These are phyloP conservation scores for Fusarium heterosporum DNA, from an alignment of 2,329 filamentous ascomycete species.

Conservation along the genomic window DNA sequence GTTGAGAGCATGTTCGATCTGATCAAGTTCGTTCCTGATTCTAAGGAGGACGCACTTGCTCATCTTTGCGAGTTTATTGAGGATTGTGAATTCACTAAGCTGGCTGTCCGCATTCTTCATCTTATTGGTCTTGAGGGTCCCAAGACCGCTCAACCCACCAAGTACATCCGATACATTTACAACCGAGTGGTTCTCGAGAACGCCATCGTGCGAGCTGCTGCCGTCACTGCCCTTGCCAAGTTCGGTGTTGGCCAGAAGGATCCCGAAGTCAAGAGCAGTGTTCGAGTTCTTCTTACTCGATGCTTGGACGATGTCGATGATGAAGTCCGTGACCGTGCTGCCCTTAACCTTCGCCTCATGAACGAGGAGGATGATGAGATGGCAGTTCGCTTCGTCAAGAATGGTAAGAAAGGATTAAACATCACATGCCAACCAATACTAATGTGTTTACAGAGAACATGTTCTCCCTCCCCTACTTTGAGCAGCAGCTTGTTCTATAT, in stretches of 20 bases:
- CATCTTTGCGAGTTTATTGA: conserved; percentile 99
- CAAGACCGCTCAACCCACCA: conserved; percentile 94
- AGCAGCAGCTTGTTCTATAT: conserved; percentile 97
- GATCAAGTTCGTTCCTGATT: conserved; percentile 97
- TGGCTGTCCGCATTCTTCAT: conserved; percentile 94
- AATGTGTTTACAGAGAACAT: conserved; percentile 76
- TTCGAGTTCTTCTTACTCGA: conserved; percentile 89
- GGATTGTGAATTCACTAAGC: conserved; percentile 98
- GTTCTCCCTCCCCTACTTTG: conserved; percentile 93
- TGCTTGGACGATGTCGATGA: conserved; percentile 98
- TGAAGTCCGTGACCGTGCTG: conserved; percentile 95
- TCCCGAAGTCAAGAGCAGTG: conserved; percentile 94
- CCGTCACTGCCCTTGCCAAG: conserved; percentile 94
- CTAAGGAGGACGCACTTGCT: conserved; percentile 82
- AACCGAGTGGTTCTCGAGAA: conserved; percentile 98
- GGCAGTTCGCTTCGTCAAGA: conserved; percentile 90
- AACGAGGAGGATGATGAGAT: conserved; percentile 89
- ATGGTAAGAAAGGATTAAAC: conserved; percentile 66
- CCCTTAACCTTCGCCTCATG: conserved; percentile 92
- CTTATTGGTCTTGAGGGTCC: conserved; percentile 94
- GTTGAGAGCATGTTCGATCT: conserved; percentile 99
- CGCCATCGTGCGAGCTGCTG: conserved; percentile 92
- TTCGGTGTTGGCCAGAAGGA: conserved; percentile 98
- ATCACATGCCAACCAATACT: not conserved
- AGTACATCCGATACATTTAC: conserved; percentile 99